Evolutionary conservation across 116 monocot species (phyloP).

Genomic region (Posidonia oceanica): DNA sequence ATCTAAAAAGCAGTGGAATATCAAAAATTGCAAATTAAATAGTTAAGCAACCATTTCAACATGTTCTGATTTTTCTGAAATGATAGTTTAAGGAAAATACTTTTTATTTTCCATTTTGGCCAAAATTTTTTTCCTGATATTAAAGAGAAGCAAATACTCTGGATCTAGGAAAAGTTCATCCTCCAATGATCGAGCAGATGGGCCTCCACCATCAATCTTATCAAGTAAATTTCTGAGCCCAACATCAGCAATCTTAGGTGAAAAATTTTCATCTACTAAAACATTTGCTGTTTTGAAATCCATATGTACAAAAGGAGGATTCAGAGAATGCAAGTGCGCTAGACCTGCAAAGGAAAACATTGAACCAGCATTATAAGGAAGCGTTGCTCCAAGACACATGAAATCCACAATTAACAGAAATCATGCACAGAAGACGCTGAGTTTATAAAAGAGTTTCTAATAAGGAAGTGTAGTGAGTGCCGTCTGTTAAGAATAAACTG

Average conservation of each 20-base stretch:
- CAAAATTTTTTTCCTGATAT: neutral
- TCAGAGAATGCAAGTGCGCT: constrained; percentile 61
- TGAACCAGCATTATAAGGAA: neutral
- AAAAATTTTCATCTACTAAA: constrained; percentile 84
- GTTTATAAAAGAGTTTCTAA: too few species aligned
- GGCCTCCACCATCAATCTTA: constrained; percentile 35
- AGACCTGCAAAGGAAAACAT: constrained; percentile 42
- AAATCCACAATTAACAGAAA: too few species aligned
- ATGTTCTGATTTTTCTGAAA: too few species aligned
- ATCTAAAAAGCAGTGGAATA: too few species aligned
- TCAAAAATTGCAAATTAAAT: neutral
- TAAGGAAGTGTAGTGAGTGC: neutral
- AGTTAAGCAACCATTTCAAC: neutral
- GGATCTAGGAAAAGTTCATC: constrained; percentile 79
- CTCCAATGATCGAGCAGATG: constrained; percentile 25
- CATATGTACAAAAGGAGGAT: constrained; percentile 61
- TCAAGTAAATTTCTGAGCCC: constrained; percentile 56
- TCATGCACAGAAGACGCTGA: too few species aligned
- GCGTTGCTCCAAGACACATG: too few species aligned
- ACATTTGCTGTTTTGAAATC: constrained; percentile 92
- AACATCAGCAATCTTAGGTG: constrained; percentile 83
- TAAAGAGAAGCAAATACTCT: constrained; percentile 29
- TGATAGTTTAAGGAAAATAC: too few species aligned
- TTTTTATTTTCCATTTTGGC: too few species aligned
- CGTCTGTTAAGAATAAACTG: neutral